A percentile compares a stretch with the other conserved stretches of the same genome.
Evolutionary conservation across 805 yeast species (phyloP).

Genomic region (Saccharomycopsis fibuligera): DNA sequence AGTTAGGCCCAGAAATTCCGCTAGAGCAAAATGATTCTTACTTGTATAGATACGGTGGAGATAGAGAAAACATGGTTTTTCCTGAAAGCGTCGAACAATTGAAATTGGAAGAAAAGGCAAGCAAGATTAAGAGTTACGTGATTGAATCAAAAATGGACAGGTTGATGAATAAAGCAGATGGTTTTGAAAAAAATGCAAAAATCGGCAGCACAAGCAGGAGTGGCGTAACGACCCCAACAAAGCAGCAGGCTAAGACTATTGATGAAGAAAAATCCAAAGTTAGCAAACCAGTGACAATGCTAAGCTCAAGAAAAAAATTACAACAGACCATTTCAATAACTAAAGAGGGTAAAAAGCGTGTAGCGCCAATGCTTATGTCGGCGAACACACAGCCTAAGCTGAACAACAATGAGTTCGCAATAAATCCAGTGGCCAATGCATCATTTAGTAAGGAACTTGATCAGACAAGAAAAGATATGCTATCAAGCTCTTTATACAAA

Average conservation of each 20-base stretch:
- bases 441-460: slow-evolving; percentile 22
- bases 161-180: slow-evolving; percentile 32
- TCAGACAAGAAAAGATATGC: slow-evolving; percentile 21
- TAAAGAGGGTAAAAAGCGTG: slow-evolving; percentile 71
- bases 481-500: slow-evolving; percentile 41
- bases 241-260: not conserved
- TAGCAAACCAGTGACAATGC: slow-evolving; percentile 12
- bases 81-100: slow-evolving; percentile 85
- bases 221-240: not conserved
- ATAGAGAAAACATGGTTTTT: slow-evolving; percentile 72
- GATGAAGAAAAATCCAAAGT: not conserved
- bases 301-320: slow-evolving; percentile 21
- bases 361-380: slow-evolving; percentile 63
- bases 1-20: slow-evolving; percentile 59
- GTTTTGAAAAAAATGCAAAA: slow-evolving; percentile 1
- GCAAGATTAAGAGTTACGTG: not conserved
- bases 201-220: not conserved
- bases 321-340: slow-evolving; percentile 54
- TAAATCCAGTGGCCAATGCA: slow-evolving; percentile 16
- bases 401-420: slow-evolving; percentile 14
- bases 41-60: slow-evolving; percentile 80
- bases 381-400: slow-evolving; percentile 28
- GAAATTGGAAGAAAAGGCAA: slow-evolving; percentile 58
- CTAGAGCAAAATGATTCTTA: slow-evolving; percentile 61
- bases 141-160: slow-evolving; percentile 35